Base-by-base conservation (phyloP, 2,329 filamentous ascomycete genomes). In the Aspergillus pseudoterreus region DNA sequence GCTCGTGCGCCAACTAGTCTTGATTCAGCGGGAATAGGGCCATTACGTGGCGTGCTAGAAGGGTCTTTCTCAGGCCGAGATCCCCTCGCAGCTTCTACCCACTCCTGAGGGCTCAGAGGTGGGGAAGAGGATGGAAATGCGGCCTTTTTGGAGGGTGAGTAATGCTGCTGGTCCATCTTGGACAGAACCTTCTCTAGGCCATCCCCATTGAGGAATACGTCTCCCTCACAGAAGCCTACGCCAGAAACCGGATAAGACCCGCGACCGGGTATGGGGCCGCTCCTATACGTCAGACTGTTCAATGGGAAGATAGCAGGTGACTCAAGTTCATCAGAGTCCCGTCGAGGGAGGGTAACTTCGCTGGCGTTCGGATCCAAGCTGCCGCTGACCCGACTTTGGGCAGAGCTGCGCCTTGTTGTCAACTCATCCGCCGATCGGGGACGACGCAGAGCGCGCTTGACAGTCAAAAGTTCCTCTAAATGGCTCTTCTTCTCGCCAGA, bases 31-130 rank as follows among this genome's bases (percentile, higher is more conserved):
- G 54, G 52, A 22, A 57, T 19, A 15, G 50, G 51, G 1, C 50
- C 55, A 44, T n/a, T 43, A 47, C 24, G 54, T 43, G 15, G 52
- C 45, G 48, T 44, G 30, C 38, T 45, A 32, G 54, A 14, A 19
- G 21, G 46, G 15, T 55, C 53, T 27, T 61, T 65, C 14, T 54
- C 49, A 30, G 56, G 54, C 11, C 57, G 59, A 27, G 57, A 57
- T 6, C 49, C 54, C 50, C 66, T 65, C 19, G 70, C 71, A 19
- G 72, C 72, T 33, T 72, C 71, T 33, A 74, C 50, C 72, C 72
- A 74, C 45, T 74, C 72, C 45, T 72, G 64, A 4, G 71, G 69
- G 3, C 70, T 71, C n/a, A 74, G 55, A 3, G 66, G 67, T 4
- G 65, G 63, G 1, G 69, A 70, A 2, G 63, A 59, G 27, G 54